Evolutionary conservation across 2,329 filamentous ascomycete species (phyloP), one percentile per base, ranked within the genome.

Genomic region (Xylaria sp.): DNA sequence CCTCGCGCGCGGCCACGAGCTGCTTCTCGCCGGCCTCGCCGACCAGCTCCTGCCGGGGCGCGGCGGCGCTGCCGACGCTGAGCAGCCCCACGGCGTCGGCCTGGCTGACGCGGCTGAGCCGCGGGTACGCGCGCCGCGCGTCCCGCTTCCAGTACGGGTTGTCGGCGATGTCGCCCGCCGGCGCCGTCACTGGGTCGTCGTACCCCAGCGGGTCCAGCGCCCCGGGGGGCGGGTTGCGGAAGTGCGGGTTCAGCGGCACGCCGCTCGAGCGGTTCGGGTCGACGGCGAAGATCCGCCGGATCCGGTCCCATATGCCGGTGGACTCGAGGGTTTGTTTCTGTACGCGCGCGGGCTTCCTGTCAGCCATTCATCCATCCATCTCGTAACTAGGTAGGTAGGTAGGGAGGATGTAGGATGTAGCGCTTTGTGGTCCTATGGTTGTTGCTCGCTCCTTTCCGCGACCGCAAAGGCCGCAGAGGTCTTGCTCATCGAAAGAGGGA

Each of bases 101-200:
- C 79, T 97, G 94, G 55, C 79, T 87, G 58, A 99, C 83, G 42
- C 90, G 86, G 69, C 89, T 93, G 52, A 89, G 81, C 65, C 81
- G 83, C 26, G 94, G 90, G 77, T 97, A 97, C 67, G 81, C 82
- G 67, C 94, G 85, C 66, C 94, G 89, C 57, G 79, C 74, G 70
- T 99, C 94, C 68, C 94, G 92, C 82, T 96, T 95, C 91, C 92
- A 99, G 79, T 97, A 96, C 37, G 91, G 86, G 77, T 96, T 96
- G 73, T 93, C 90, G 66, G 91, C 91, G 66, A 96, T 87, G 72
- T 96, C 91, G 63, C 83, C 90, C 2, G 91, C 90, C n/a, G 91
- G 91, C 0, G 88, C 55, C 13, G 91, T 95, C 55, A 93, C 89
- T 19, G 90, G 90, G 71, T 96, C 91, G 72, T 90, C 85, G 78